Evolutionary conservation across 805 yeast species (phyloP).

Genomic region (Teunomyces funiuensis): DNA sequence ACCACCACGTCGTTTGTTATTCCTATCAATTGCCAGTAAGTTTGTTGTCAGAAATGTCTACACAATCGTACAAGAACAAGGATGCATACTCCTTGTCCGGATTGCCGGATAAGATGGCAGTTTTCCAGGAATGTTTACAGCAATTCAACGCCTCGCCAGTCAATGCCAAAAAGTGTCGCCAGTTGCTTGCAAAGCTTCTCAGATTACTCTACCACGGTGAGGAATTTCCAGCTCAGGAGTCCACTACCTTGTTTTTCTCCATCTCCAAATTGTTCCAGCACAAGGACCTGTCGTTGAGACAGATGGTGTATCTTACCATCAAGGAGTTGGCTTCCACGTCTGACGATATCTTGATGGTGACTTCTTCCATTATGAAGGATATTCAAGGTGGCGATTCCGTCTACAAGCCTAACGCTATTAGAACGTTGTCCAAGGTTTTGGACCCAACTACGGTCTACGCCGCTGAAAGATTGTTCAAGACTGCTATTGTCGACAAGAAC

Average conservation of each 20-base stretch:
- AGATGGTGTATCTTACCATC: conserved; percentile 89
- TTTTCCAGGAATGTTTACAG: conserved; percentile 90
- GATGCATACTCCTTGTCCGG: conserved; percentile 66
- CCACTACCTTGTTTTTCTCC: conserved; percentile 89
- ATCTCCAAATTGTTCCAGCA: conserved; percentile 94
- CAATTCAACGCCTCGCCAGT: conserved; percentile 91
- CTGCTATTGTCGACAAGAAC: conserved; percentile 87
- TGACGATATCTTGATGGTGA: conserved; percentile 94
- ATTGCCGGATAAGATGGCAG: conserved; percentile 92
- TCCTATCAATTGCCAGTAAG: conserved; percentile 3
- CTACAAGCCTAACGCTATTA: conserved; percentile 91
- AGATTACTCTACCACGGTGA: conserved; percentile 85
- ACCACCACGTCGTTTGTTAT: not conserved
- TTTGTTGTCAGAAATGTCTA: conserved; percentile 56
- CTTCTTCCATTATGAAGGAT: conserved; percentile 97
- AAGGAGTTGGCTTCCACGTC: conserved; percentile 85
- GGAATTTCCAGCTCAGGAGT: conserved; percentile 81
- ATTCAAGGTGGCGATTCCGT: conserved; percentile 84
- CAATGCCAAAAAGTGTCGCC: conserved; percentile 83
- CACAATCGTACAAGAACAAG: conserved; percentile 77
- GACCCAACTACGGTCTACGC: conserved; percentile 91
- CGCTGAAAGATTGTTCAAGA: conserved; percentile 88
- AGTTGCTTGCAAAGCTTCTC: conserved; percentile 75
- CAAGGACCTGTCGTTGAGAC: conserved; percentile 82
- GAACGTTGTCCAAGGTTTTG: conserved; percentile 85